Conservation (phyloP, 306 rosid species). For the Acacia crassicarpa region DNA sequence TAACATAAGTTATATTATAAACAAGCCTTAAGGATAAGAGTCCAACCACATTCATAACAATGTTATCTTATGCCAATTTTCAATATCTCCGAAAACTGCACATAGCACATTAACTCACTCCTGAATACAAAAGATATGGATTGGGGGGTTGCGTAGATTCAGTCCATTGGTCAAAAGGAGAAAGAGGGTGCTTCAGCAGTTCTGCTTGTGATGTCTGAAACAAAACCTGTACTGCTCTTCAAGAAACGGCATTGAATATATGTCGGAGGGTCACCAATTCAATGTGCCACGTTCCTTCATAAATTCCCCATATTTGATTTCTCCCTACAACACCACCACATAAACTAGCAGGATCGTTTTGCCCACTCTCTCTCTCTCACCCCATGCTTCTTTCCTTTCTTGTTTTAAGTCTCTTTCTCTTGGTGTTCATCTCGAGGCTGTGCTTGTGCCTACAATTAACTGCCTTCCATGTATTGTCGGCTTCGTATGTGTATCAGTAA, state of each 20-base stretch:
- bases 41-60: too few species aligned
- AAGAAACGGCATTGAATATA: slow-evolving; percentile 44
- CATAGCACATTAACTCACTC: not conserved
- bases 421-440: slow-evolving; percentile 42
- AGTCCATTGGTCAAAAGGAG: slow-evolving; percentile 31
- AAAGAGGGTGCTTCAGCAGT: slow-evolving; percentile 1
- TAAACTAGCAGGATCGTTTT: slow-evolving; percentile 5
- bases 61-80: too few species aligned
- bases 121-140: not conserved
- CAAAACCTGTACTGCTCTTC: slow-evolving; percentile 29
- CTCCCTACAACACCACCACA: not conserved
- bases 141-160: not conserved
- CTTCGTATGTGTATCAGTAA: not conserved
- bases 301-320: slow-evolving; percentile 22
- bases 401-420: slow-evolving; percentile 41
- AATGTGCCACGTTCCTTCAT: slow-evolving; percentile 23
- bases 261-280: slow-evolving; percentile 35
- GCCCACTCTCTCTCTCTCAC: slow-evolving; percentile 37
- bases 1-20: too few species aligned
- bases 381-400: slow-evolving; percentile 42
- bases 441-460: slow-evolving; percentile 3
- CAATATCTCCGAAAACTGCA: too few species aligned
- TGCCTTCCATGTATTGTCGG: slow-evolving; percentile 6
- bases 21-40: too few species aligned
- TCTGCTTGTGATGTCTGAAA: slow-evolving; percentile 26